Base-by-base conservation (phyloP, 2,329 filamentous ascomycete genomes). In the Hypomyces rosellus region DNA sequence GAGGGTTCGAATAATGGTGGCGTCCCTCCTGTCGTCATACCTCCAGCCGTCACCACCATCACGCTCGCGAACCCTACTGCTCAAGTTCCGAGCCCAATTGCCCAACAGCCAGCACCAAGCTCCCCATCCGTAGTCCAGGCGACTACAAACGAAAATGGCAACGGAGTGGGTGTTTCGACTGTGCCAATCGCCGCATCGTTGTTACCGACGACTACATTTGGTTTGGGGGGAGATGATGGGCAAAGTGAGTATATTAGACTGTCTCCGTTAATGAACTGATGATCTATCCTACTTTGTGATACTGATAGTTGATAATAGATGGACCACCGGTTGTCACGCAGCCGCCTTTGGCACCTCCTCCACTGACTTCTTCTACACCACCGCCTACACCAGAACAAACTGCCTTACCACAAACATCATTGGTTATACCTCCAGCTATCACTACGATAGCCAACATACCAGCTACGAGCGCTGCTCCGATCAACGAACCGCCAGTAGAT, bases 141-240 rank as follows among this genome's bases (percentile, higher is more conserved):
- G 8, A 52, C 43, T 15, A 16, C 55, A n/a, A 58, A 58, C 38
- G 47, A 46, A 15, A 45, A 60, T 38, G 60, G 59, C 22, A 59
- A 62, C 34, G 61, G 61, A 12, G 51, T 62, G 12, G 65, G 64
- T 7, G 65, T 68, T n/a, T 58, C 58, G 14, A 64, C 59, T 15
- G 49, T 67, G 37, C 61, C 65, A 16, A 61, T 67, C 33, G 46
- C 57, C 5, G 38, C 55, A 25, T 60, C 59, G 25, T 50, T 51
- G 2, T 51, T 63, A 41, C 62, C 65, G 14, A 63, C 47, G n/a
- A 67, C 64, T 6, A 67, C 63, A n/a, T 53, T 61, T 30, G 37
- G 33, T 12, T 30, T 30, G 25, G 25, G 25, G 9, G 25, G 25
- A 30, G 25, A 30, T 30, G 25, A 30, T 30, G 25, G 25, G 9